Conservation (phyloP, 371 early-diverging fungal species). For the Vairimorpha ceranae region DNA sequence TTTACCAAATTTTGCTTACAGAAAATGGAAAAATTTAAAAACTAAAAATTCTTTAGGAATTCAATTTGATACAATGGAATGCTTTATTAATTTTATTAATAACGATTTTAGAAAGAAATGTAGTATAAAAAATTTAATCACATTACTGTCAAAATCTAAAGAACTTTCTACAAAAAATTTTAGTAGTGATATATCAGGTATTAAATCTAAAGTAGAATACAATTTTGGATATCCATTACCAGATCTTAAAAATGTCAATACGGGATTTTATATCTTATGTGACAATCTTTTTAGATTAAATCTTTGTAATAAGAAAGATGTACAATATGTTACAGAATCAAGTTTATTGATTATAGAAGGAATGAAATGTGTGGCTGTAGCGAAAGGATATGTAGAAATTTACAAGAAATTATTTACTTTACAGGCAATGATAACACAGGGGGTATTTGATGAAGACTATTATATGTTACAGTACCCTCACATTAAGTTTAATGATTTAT, state of each 20-base stretch:
- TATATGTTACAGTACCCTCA: slow-evolving; percentile 53
- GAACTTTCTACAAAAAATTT: slow-evolving; percentile 39
- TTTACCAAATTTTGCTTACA: slow-evolving; percentile 49
- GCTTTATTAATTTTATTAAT: slow-evolving; percentile 41
- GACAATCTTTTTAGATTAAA: slow-evolving; percentile 47
- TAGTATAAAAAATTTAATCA: slow-evolving; percentile 11
- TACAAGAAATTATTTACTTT: slow-evolving; percentile 37
- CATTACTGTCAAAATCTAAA: slow-evolving; percentile 32
- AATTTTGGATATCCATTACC: slow-evolving; percentile 39
- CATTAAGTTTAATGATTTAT: slow-evolving; percentile 42
- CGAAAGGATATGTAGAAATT: slow-evolving; percentile 5
- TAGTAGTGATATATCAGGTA: slow-evolving; percentile 2
- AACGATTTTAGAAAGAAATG: slow-evolving; percentile 15
- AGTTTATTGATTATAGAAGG: slow-evolving; percentile 29
- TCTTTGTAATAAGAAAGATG: slow-evolving; percentile 4
- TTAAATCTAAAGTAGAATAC: slow-evolving; percentile 31
- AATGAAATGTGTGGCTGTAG: slow-evolving; percentile 34
- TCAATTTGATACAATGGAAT: slow-evolving; percentile 43
- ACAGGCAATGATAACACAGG: slow-evolving; percentile 56
- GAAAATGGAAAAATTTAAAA: slow-evolving; percentile 49
- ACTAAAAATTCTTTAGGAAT: slow-evolving; percentile 32
- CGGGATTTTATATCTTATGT: slow-evolving; percentile 40
- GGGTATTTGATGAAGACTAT: slow-evolving; percentile 55
- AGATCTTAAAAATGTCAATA: slow-evolving; percentile 9
- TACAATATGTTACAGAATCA: slow-evolving; percentile 18